Percentiles rank a stretch among this genome's conserved stretches.
These are phyloP conservation scores for Dissoconium aciculare DNA, from an alignment of 2,329 filamentous ascomycete genomes.

Conservation along the genomic window DNA sequence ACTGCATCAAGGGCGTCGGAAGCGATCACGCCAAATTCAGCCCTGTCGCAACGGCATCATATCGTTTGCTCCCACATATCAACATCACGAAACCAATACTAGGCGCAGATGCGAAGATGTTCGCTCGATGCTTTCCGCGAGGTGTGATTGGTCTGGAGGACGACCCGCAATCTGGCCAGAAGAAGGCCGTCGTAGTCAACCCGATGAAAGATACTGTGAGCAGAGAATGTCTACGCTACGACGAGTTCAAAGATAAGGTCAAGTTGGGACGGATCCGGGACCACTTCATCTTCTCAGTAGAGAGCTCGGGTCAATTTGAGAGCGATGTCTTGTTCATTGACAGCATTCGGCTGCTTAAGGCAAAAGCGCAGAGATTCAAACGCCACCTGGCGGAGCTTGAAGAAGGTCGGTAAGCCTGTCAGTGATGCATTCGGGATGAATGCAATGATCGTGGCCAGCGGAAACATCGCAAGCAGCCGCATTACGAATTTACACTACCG, in stretches of 20 bases:
- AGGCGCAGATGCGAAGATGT: constrained; percentile 76
- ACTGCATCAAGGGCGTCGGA: constrained; percentile 89
- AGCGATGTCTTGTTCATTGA: constrained; percentile 90
- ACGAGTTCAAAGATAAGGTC: constrained; percentile 90
- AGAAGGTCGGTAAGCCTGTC: constrained; percentile 16
- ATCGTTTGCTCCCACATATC: constrained; percentile 80
- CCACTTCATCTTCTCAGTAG: constrained; percentile 93
- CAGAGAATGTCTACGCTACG: constrained; percentile 77
- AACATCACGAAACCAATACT: constrained; percentile 70
- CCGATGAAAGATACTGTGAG: constrained; percentile 91
- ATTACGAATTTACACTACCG: too few species aligned
- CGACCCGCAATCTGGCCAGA: constrained; percentile 55
- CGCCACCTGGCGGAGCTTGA: constrained; percentile 44
- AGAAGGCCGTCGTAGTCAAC: constrained; percentile 75
- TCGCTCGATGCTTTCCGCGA: constrained; percentile 71
- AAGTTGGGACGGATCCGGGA: constrained; percentile 79
- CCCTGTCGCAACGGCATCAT: constrained; percentile 85
- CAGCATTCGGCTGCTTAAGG: constrained; percentile 67
- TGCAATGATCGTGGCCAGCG: too few species aligned
- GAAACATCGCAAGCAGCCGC: too few species aligned
- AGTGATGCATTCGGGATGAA: too few species aligned
- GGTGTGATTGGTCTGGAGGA: constrained; percentile 74
- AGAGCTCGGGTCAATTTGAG: constrained; percentile 89
- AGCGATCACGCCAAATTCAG: constrained; percentile 95
- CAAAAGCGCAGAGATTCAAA: constrained; percentile 64